Evolutionary conservation across 805 yeast genomes (phyloP).

Genomic region (Kazachstania taianensis): DNA sequence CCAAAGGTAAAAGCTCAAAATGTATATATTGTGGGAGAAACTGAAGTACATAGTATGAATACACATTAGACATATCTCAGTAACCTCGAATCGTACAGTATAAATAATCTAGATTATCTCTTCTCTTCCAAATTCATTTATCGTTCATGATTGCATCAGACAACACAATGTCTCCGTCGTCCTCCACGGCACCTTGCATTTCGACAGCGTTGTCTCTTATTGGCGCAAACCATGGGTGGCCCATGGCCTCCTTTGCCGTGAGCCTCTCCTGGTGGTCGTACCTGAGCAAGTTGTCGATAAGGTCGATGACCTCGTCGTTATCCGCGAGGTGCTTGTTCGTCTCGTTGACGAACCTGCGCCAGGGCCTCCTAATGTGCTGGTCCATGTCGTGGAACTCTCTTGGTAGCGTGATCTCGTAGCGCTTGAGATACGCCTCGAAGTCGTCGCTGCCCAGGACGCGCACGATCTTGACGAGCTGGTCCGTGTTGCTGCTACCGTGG

Average conservation of each 20-base stretch:
- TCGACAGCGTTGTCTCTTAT: slow-evolving; percentile 8
- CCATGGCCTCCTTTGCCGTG: slow-evolving; percentile 84
- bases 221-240: slow-evolving; percentile 35
- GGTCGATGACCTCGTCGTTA: slow-evolving; percentile 64
- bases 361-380: slow-evolving; percentile 71
- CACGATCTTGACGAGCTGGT: slow-evolving; percentile 83
- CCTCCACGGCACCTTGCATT: too few relatives aligned
- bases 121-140: too few relatives aligned
- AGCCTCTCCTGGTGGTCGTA: slow-evolving; percentile 85
- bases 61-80: too few relatives aligned
- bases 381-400: slow-evolving; percentile 71
- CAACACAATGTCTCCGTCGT: too few relatives aligned
- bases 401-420: slow-evolving; percentile 62
- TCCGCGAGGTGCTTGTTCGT: slow-evolving; percentile 56
- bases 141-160: too few relatives aligned
- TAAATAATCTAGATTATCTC: too few relatives aligned
- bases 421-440: slow-evolving; percentile 53
- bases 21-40: too few relatives aligned
- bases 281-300: slow-evolving; percentile 66
- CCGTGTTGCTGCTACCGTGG: slow-evolving; percentile 83
- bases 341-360: slow-evolving; percentile 66
- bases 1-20: too few relatives aligned
- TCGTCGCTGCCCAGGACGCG: slow-evolving; percentile 82
- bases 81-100: too few relatives aligned
- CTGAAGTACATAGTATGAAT: too few relatives aligned